phyloP scores from a whole-genome alignment of 306 rosid species.

The Casuarina cunninghamiana region DNA sequence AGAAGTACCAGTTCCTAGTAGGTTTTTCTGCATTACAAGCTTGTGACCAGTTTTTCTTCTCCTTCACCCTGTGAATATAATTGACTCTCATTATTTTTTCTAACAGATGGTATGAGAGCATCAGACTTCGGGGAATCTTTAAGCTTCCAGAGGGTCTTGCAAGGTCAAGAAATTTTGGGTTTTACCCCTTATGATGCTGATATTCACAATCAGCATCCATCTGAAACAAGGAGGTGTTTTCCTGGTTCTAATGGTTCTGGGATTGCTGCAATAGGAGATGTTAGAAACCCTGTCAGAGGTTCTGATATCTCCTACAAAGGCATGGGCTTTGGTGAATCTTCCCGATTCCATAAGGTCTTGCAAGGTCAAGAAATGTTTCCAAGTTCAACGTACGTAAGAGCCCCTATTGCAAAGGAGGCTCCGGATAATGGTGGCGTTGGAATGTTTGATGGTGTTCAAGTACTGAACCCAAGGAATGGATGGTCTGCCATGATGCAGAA shows the following conservation, averaged over 20 bases:
- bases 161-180: constrained; percentile 99
- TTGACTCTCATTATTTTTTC: constrained; percentile 20
- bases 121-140: constrained; percentile 93
- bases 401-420: constrained; percentile 44
- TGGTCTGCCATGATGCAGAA: constrained; percentile 57
- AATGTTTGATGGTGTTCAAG: constrained; percentile 53
- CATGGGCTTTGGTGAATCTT: constrained; percentile 77
- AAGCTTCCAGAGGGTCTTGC: constrained; percentile 99
- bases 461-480: constrained; percentile 53
- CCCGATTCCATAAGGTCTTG: constrained; percentile 98
- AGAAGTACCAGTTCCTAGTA: constrained; percentile 78
- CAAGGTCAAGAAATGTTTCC: constrained; percentile 99
- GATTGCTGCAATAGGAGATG: constrained; percentile 52
- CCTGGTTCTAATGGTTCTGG: constrained; percentile 60
- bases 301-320: constrained; percentile 63
- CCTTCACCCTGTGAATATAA: neutral
- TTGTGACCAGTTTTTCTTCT: neutral
- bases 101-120: constrained; percentile 77
- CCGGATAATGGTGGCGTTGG: constrained; percentile 56
- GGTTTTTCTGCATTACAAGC: constrained; percentile 24
- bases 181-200: constrained; percentile 56
- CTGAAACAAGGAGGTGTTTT: constrained; percentile 65
- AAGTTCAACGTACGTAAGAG: constrained; percentile 62
- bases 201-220: constrained; percentile 48
- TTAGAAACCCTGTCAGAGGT: constrained; percentile 43